Base-by-base conservation (phyloP, 441 rosid genomes). In the Brassica hybrid region DNA sequence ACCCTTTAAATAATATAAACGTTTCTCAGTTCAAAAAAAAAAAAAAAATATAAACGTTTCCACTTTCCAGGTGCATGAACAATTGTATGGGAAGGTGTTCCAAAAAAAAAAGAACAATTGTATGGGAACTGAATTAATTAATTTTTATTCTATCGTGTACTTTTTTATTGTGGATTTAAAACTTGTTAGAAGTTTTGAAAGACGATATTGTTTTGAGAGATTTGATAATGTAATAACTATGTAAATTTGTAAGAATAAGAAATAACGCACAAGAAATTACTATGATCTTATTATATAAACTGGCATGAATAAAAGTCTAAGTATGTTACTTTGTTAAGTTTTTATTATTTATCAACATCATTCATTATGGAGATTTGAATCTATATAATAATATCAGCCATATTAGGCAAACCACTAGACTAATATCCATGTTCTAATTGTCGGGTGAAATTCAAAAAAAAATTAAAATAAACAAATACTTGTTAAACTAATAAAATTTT, bases 41-140 rank as follows among this genome's bases (percentile, higher is more conserved):
- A 25, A n/a, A n/a, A n/a, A n/a, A n/a, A n/a, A 25, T 25, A 25
- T 25, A 25, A 25, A 25, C 27, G 27, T 25, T 25, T 25, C n/a
- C n/a, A n/a, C n/a, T 92, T 94, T 61, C 87, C 85, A 68, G 85
- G 86, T 75, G 73, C 64, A 34, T 78, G 93, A 61, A 96, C 88
- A 17, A 76, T 4, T 59, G 87, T 88, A 32, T 25, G 27, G 27
- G 27, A 25, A 25, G 27, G 27, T 25, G 27, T 25, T 25, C 27
- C 27, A 25, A 25, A 25, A 25, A 25, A 25, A 25, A 25, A 25
- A 25, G 6, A 30, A 30, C 34, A 34, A 7, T 7, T 34, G 41
- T 38, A 38, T 3, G 4, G 50, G 50, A 5, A 43, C 50, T 43
- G n/a, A 38, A 38, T 38, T 38, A 38, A 38, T 38, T 38, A 11